Evolutionary conservation across 2,329 filamentous ascomycete species (phyloP).

Genomic region (Phoma sp.): DNA sequence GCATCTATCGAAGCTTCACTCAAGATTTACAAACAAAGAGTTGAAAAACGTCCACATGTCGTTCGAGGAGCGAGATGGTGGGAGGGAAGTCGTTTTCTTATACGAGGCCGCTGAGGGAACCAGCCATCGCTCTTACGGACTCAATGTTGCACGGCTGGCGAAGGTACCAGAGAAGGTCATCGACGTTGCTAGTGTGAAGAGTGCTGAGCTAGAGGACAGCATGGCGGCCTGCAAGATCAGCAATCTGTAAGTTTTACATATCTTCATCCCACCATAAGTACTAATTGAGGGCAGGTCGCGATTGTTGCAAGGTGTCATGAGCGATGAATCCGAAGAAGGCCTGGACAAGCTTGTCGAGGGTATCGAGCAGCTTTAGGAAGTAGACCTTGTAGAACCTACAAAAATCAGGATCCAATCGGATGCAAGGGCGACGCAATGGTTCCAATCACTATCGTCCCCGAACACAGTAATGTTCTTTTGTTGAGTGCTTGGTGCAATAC

Average conservation of each 20-base stretch:
- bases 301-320: conserved; percentile 32
- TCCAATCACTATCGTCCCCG: background rate
- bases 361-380: conserved; percentile 51
- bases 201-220: conserved; percentile 76
- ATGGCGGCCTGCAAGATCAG: conserved; percentile 42
- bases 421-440: background rate
- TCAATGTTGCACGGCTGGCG: conserved; percentile 90
- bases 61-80: conserved; percentile 64
- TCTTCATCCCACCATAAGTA: conserved; percentile 2
- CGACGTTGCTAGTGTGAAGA: conserved; percentile 80
- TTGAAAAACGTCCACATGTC: conserved; percentile 93
- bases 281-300: conserved; percentile 29
- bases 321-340: conserved; percentile 31
- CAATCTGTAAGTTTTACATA: conserved; percentile 38
- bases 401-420: too few species aligned
- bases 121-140: conserved; percentile 89
- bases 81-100: conserved; percentile 85
- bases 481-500: background rate
- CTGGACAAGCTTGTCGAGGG: conserved; percentile 51
- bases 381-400: background rate
- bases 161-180: conserved; percentile 78
- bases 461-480: background rate
- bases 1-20: conserved; percentile 74
- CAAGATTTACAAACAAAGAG: conserved; percentile 67
- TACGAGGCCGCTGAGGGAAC: conserved; percentile 92